Base-by-base conservation (phyloP, 2,329 filamentous ascomycete species). In the Leptographium procerum region DNA sequence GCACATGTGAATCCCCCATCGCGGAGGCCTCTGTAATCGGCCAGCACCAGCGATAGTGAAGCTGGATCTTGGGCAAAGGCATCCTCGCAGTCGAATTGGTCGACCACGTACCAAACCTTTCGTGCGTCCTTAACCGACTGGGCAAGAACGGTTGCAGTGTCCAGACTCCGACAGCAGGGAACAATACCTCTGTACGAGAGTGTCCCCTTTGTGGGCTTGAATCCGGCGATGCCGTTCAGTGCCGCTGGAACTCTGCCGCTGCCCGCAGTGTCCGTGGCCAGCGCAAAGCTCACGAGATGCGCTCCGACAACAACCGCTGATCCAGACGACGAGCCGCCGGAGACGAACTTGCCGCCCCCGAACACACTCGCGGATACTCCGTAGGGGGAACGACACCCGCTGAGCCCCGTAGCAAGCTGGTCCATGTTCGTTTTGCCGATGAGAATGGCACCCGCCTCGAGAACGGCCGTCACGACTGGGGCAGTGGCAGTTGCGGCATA, bases 321-420 rank as follows among this genome's bases (percentile, higher is more conserved):
- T 11, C 82, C 82, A 3, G 77, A 80, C 9, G 77, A 82, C 1
- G 79, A 82, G 7, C 81, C 82, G 11, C 80, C 81, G 0, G 67
- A 63, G 24, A 71, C 65, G 58, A 67, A 65, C 68, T 66, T 73
- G 1, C 82, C 14, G 1, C 19, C 4, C 1, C 55, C 55, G 11
- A 47, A 45, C 2, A 45, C 82, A 61, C 79, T 83, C 0, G 81
- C 79, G 1, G 79, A 82, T 5, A 29, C 81, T 75, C 55, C 55
- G 19, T 57, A 57, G n/a, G 55, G 45, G 4, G 55, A 57, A 52
- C 77, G 80, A 19, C 82, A 57, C 1, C 62, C 83, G 14, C 77
- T 79, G 3, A 85, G 72, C 0, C 83, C 83, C 0, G 82, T 85
- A 3, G 82, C 82, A 4, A 85, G 72, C 66, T 85, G 82, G 65